A percentile compares a stretch with the other conserved stretches of the same genome.
phyloP scores from a whole-genome alignment of 148 eudicot genomes.

The Rhododendron williamsianum region DNA sequence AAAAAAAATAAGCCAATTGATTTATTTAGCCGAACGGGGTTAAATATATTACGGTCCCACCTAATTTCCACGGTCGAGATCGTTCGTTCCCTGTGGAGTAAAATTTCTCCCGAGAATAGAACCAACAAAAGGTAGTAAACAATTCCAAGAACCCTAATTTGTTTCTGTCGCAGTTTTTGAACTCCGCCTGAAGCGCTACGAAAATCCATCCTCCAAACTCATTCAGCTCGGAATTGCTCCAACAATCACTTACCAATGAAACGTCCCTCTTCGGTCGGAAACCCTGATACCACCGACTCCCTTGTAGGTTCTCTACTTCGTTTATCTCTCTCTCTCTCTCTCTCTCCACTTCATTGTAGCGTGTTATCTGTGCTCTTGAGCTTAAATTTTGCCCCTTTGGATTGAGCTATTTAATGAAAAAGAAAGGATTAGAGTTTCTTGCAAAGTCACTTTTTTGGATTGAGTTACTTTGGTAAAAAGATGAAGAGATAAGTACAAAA shows the following conservation, averaged over 20 bases:
- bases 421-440: not conserved
- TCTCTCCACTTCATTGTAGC: not conserved
- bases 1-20: no score
- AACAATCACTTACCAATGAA: not conserved
- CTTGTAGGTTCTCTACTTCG: not conserved
- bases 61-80: not conserved
- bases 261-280: not conserved
- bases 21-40: no score
- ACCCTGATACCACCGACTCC: not conserved
- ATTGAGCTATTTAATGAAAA: not conserved
- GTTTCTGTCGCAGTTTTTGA: not conserved
- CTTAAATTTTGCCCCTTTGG: not conserved
- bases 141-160: not conserved
- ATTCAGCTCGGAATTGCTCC: not conserved
- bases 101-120: not conserved
- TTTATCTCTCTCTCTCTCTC: not conserved
- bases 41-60: not conserved
- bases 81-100: not conserved
- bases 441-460: not conserved
- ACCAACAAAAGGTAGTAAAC: not conserved
- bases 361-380: not conserved
- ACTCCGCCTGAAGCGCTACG: not conserved
- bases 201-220: not conserved
- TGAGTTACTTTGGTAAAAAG: not conserved
- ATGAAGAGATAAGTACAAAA: not conserved